A percentile compares a stretch with the other conserved stretches of the same genome.
These are phyloP conservation scores for Komagataella mondaviorum DNA, from an alignment of 805 yeast species.

Conservation along the genomic window DNA sequence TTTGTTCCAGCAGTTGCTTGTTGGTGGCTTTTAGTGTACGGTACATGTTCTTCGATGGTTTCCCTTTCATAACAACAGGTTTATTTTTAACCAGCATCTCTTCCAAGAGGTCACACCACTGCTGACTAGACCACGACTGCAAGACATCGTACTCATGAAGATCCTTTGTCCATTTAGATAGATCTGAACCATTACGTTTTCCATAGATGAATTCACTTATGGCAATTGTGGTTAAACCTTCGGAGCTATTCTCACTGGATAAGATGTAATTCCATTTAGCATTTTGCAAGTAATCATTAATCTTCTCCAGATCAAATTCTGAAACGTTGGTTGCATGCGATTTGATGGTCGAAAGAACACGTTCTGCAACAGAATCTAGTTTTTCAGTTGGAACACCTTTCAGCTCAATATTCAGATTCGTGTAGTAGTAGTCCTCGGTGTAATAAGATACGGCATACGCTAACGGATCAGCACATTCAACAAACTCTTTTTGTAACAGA, in stretches of 20 bases:
- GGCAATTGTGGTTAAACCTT: slow-evolving; percentile 48
- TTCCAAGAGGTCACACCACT: slow-evolving; percentile 53
- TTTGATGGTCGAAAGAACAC: slow-evolving; percentile 34
- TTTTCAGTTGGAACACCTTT: slow-evolving; percentile 67
- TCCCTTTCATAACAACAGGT: slow-evolving; percentile 54
- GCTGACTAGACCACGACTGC: slow-evolving; percentile 40
- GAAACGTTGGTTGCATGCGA: slow-evolving; percentile 31
- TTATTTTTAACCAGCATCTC: slow-evolving; percentile 44
- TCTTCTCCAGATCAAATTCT: slow-evolving; percentile 47
- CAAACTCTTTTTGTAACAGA: slow-evolving; percentile 52
- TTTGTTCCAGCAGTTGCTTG: slow-evolving; percentile 31
- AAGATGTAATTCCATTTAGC: slow-evolving; percentile 47
- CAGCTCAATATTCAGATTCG: slow-evolving; percentile 43
- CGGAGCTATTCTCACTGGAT: slow-evolving; percentile 50
- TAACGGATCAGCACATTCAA: slow-evolving; percentile 71
- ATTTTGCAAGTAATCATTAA: slow-evolving; percentile 57
- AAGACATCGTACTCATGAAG: slow-evolving; percentile 49
- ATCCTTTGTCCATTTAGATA: slow-evolving; percentile 39
- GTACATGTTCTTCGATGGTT: slow-evolving; percentile 56
- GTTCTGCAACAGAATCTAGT: slow-evolving; percentile 37
- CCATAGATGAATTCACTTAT: slow-evolving; percentile 79
- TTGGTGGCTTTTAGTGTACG: slow-evolving; percentile 35
- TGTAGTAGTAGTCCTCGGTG: slow-evolving; percentile 60
- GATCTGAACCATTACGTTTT: slow-evolving; percentile 39
- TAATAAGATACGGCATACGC: slow-evolving; percentile 60